Base-by-base conservation (phyloP, 208 protist species). In the Balamuthia mandrillaris region DNA sequence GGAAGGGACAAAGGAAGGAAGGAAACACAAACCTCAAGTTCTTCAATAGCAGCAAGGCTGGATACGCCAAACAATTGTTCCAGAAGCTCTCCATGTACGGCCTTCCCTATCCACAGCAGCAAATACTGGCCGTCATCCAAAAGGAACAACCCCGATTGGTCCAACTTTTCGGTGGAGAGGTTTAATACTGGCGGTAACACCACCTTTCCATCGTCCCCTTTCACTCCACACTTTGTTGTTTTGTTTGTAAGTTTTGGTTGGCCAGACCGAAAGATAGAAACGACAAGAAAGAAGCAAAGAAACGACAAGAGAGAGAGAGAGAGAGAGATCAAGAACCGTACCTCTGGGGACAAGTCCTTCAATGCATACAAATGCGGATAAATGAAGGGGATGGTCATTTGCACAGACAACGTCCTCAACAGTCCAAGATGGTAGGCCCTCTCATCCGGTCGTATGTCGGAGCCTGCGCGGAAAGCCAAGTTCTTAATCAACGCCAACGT, bases 81-180 rank as follows among this genome's bases (percentile, higher is more conserved):
- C 1, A 81, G 21, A 16, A 35, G 24, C 21, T 58, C 47, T 9
- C 33, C 35, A 3, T 6, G 47, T 3, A 35, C 72, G 4, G 51
- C 41, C 65, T 74, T 74, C 6, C 65, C 65, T 21, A 74, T 42
- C 65, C 65, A 74, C 37, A 74, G 41, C 2, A 74, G 65, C 0
- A 74, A 42, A 31, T 74, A 74, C 37, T 74, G 65, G 9, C 65
- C 65, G 65, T 74, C 65, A 51, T 74, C 65, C 65, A 74, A 27
- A 35, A 74, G 35, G 14, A 74, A 74, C 24, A 74, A 52, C 21
- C 65, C 65, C 2, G n/a, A 52, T 42, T 74, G 65, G 65, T 74
- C 65, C 33, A 74, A 14, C 65, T 74, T 74, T 31, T 74, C 65
- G 65, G 41, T 74, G 10, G 65, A 74, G 1, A 74, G 65, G 39